Base-by-base conservation (phyloP, 495 filamentous ascomycete species). In the Penicillium dipodomyicola region DNA sequence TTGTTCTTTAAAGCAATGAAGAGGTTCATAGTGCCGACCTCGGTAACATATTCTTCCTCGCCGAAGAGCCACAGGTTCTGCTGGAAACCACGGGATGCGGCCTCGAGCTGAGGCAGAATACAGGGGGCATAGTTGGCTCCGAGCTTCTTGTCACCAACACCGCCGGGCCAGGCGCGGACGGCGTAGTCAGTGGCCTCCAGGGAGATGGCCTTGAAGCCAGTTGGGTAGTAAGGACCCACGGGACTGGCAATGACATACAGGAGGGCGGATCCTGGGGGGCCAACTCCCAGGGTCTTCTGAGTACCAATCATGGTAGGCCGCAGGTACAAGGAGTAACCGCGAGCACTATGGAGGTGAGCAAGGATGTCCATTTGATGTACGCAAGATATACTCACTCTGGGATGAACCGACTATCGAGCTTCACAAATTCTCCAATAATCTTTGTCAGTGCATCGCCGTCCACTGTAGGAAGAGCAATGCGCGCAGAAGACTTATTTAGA, bases 41-140 rank as follows among this genome's bases (percentile, higher is more conserved):
- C 94, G 32, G 95, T 98, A 35, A 96, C 85, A 64, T 84, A 95
- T 61, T 96, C 90, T 74, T 97, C 91, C 58, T 93, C 86, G 32
- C 90, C 90, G 65, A 97, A 97, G 32, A 98, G 77, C 94, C 94
- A 98, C 49, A 98, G 79, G 72, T 97, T 97, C 81, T 98, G 94
- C 73, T 98, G 93, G 82, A 89, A 96, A 32, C 94, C 94, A 17
- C 90, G 82, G 58, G 82, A 84, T 27, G 93, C 92, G 17, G 94
- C 94, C 70, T 96, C 80, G 54, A 92, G 81, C 75, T 97, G 95
- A 11, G 95, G 94, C 23, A 96, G 75, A 59, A 98, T 92, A 72
- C 93, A 96, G 2, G 95, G 93, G 15, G 94, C 94, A 69, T 98
- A 98, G 80, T 98, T 98, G 58, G 92, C 93, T 57, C 94, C 94